Conservation (phyloP, 495 filamentous ascomycete genomes). For the Aspergillus sparsus region DNA sequence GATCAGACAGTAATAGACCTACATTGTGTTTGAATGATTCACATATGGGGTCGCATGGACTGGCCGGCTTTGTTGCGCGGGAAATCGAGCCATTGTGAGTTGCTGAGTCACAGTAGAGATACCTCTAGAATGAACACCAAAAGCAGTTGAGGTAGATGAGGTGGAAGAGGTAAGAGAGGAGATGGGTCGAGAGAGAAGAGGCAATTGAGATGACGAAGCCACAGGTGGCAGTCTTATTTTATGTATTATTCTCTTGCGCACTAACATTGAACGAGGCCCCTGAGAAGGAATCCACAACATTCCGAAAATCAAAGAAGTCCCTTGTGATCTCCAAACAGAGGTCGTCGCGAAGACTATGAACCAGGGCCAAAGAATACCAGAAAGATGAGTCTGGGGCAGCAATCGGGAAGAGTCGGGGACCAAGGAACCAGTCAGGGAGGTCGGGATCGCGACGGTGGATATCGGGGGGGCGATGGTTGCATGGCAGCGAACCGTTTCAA, state of each 20-base stretch:
- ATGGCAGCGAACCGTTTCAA: conserved; percentile 45
- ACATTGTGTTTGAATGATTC: conserved; percentile 42
- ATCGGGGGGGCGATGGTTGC: conserved; percentile 32
- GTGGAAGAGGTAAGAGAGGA: conserved; percentile 26
- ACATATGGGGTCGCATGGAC: conserved; percentile 44
- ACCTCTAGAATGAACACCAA: conserved; percentile 20
- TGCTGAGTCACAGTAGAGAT: conserved; percentile 30
- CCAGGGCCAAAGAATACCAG: conserved; percentile 30
- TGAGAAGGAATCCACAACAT: conserved; percentile 41
- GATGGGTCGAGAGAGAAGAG: conserved; percentile 12
- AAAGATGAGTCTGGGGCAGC: conserved; percentile 32
- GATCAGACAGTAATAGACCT: conserved; percentile 20
- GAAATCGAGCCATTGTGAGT: conserved; percentile 46
- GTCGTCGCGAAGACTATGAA: conserved; percentile 34
- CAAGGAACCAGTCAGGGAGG: conserved; percentile 33
- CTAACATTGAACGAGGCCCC: conserved; percentile 36
- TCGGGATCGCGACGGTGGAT: conserved; percentile 36
- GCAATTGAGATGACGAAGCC: conserved; percentile 28
- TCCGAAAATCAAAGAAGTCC: conserved; percentile 31
- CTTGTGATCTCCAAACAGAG: conserved; percentile 29
- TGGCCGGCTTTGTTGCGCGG: conserved; percentile 44
- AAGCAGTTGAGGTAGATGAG: conserved; percentile 8
- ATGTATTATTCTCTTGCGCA: conserved; percentile 31
- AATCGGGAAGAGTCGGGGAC: conserved; percentile 48
- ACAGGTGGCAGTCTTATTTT: conserved; percentile 35